Conservation (phyloP, 805 yeast species). For the Zygosaccharomyces gambellarensis region DNA sequence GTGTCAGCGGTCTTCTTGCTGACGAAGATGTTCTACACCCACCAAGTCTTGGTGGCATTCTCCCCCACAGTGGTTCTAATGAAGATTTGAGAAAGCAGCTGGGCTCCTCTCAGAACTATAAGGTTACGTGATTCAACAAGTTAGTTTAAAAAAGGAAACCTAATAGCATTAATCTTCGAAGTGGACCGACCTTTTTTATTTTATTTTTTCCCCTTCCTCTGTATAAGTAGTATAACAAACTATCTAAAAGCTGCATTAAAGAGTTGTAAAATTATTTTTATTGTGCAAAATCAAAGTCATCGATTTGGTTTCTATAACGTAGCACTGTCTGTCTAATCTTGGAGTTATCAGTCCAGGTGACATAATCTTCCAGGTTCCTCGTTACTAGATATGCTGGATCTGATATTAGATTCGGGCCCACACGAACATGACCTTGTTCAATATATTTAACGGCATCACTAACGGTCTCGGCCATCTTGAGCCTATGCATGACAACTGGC, state of each 20-base stretch:
- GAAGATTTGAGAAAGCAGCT: constrained; percentile 39
- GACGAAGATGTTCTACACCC: constrained; percentile 30
- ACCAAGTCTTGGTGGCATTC: constrained; percentile 29
- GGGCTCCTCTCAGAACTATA: constrained; percentile 38
- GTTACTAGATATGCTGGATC: constrained; percentile 95
- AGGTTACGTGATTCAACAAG: constrained; percentile 10
- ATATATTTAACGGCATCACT: constrained; percentile 85
- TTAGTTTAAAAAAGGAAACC: not conserved
- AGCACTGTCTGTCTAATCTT: constrained; percentile 88
- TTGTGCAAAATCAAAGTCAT: constrained; percentile 50
- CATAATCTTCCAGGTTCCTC: constrained; percentile 88
- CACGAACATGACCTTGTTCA: constrained; percentile 96
- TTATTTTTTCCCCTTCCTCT: not conserved
- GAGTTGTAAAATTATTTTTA: constrained; percentile 2
- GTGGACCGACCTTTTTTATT: not conserved
- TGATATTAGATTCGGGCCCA: constrained; percentile 92
- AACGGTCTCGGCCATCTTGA: constrained; percentile 88
- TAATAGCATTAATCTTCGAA: not conserved
- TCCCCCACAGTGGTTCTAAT: constrained; percentile 38
- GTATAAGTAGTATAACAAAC: not conserved
- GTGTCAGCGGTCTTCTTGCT: constrained; percentile 33
- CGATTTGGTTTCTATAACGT: constrained; percentile 74
- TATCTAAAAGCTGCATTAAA: not conserved
- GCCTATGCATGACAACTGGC: constrained; percentile 89
- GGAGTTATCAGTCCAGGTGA: constrained; percentile 96